These are phyloP conservation scores for Thermothelomyces thermophilus DNA, from an alignment of 2,329 filamentous ascomycete species.

Conservation along the genomic window DNA sequence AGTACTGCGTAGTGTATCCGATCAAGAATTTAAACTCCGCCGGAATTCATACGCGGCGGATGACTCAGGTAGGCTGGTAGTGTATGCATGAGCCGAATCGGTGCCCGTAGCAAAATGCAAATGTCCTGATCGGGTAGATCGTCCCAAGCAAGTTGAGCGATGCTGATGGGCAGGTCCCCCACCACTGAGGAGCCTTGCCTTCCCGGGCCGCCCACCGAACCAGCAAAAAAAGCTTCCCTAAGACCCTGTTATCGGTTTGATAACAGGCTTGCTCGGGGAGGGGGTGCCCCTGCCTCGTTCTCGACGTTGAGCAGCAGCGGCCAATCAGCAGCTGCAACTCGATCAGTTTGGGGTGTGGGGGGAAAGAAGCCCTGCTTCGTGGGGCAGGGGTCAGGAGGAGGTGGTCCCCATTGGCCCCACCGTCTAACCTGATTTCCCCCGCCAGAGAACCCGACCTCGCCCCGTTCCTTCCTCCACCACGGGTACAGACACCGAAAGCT, in stretches of 20 bases:
- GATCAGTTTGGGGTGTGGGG: neutral
- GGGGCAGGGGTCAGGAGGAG: constrained; percentile 6
- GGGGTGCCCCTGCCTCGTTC: neutral
- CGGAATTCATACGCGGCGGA: no score
- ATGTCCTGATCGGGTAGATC: neutral
- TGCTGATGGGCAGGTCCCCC: no score
- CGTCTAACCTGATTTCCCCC: constrained; percentile 6
- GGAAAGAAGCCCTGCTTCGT: neutral
- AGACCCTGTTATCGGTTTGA: constrained; percentile 2
- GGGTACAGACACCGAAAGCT: constrained; percentile 22
- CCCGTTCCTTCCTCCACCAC: constrained; percentile 18
- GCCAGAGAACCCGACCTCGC: constrained; percentile 13
- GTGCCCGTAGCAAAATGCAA: no score
- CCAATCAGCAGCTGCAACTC: constrained; percentile 4
- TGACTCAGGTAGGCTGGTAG: no score
- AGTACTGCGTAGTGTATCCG: neutral
- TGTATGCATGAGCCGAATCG: no score
- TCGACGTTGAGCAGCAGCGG: neutral
- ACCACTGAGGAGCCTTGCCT: no score
- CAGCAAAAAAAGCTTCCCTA: no score
- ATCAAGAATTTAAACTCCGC: no score
- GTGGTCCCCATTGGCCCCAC: constrained; percentile 2
- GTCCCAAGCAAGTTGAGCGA: no score
- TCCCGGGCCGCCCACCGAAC: no score
- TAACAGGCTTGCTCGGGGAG: constrained; percentile 7